phyloP scores from a whole-genome alignment of 805 yeast genomes.

The Deakozyma indianensis region DNA sequence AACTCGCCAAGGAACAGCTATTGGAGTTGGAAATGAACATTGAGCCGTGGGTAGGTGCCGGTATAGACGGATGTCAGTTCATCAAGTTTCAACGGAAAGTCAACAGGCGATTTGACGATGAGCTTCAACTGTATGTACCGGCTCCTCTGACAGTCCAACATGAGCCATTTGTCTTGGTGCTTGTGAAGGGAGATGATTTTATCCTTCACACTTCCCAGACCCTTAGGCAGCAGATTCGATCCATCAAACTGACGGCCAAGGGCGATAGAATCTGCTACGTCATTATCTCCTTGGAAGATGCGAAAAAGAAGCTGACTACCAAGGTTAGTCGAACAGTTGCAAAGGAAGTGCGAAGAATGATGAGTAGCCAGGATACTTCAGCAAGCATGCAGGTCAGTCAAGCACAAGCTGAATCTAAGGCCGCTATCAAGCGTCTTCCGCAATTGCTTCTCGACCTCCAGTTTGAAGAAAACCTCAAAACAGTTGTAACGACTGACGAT shows the following conservation, averaged over 20 bases:
- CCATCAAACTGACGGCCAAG: not conserved
- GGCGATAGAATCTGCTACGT: not conserved
- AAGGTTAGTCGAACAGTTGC: not conserved
- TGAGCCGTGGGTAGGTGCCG: not conserved
- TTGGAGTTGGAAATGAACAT: not conserved
- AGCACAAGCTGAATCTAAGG: not conserved
- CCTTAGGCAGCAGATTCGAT: not conserved
- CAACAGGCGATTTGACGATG: not conserved
- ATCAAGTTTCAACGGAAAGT: not conserved
- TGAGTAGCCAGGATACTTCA: not conserved
- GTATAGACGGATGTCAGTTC: not conserved
- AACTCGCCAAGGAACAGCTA: not conserved
- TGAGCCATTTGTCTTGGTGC: not conserved
- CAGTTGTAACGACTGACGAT: not conserved
- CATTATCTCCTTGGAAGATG: not conserved
- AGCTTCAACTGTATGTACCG: not conserved
- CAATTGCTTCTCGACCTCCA: not conserved
- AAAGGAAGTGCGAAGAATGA: not conserved
- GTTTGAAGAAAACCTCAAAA: not conserved
- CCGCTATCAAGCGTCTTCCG: not conserved
- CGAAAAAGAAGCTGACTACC: not conserved
- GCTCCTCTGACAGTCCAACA: not conserved
- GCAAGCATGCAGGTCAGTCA: not conserved
- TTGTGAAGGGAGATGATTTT: conserved; percentile 1
- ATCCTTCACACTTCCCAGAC: not conserved